phyloP scores from a whole-genome alignment of 345 rosid genomes.

The Aquilaria yunnanensis region DNA sequence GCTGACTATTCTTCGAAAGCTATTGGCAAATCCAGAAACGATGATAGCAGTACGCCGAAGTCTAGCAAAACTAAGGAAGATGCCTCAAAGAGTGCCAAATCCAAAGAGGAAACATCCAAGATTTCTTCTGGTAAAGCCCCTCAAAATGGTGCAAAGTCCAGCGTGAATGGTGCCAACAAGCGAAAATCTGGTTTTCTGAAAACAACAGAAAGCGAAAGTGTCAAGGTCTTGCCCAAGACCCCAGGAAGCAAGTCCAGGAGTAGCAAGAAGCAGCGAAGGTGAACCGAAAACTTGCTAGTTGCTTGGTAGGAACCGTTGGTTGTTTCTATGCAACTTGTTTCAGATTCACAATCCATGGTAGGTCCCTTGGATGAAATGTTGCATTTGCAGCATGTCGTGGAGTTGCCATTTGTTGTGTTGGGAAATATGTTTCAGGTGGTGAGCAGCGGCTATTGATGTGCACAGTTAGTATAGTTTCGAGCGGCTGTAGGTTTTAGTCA shows the following conservation, averaged over 20 bases:
- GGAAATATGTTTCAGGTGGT: not conserved
- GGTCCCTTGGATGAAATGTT: not conserved
- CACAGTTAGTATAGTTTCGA: conserved; percentile 25
- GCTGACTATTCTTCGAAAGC: conserved; percentile 27
- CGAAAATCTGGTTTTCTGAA: conserved; percentile 44
- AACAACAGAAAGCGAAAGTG: conserved; percentile 34
- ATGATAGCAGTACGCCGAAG: conserved; percentile 19
- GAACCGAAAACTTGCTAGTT: conserved; percentile 12
- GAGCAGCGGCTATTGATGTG: conserved; percentile 8
- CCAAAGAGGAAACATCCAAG: conserved; percentile 41
- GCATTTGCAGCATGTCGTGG: conserved; percentile 12
- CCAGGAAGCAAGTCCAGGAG: conserved; percentile 45
- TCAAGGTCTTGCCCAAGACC: conserved; percentile 35
- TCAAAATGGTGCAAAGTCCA: conserved; percentile 36
- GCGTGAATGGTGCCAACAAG: conserved; percentile 34
- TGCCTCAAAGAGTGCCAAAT: conserved; percentile 20
- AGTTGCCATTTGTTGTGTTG: conserved; percentile 9
- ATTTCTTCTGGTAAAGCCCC: conserved; percentile 28
- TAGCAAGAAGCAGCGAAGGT: conserved; percentile 60
- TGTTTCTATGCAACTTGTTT: not conserved
- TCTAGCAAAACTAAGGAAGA: conserved; percentile 22
- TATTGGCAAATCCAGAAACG: conserved; percentile 37
- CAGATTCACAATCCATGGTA: not conserved
- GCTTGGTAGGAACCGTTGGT: not conserved
- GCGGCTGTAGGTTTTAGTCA: conserved; percentile 23